These are phyloP conservation scores for Leptodermis oblonga DNA, from an alignment of 257 asterid genomes.

Conservation along the genomic window DNA sequence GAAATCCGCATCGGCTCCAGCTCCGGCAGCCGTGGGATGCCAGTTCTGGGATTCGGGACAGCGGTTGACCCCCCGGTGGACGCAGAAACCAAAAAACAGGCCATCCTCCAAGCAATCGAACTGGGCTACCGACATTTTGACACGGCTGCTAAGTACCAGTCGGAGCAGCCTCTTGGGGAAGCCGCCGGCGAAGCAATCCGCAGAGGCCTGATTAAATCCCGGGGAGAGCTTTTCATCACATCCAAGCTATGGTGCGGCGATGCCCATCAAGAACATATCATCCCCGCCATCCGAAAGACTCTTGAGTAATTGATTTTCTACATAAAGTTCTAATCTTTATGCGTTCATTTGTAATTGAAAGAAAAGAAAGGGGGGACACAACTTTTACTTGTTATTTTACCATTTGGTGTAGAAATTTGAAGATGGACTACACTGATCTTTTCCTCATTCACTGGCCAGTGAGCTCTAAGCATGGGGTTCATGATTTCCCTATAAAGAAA, in stretches of 20 bases:
- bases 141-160: constrained; percentile 50
- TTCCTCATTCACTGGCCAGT: constrained; percentile 54
- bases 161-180: constrained; percentile 54
- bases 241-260: constrained; percentile 68
- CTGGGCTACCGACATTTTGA: constrained; percentile 65
- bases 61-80: constrained; percentile 52
- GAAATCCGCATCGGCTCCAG: constrained; percentile 25
- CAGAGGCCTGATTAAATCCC: constrained; percentile 32
- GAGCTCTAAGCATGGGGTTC: constrained; percentile 29
- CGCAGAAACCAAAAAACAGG: constrained; percentile 32
- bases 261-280: constrained; percentile 45
- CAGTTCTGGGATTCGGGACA: constrained; percentile 56
- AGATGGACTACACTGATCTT: constrained; percentile 41
- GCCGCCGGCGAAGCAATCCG: constrained; percentile 46
- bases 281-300: constrained; percentile 41
- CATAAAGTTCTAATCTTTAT: not conserved
- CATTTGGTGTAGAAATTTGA: constrained; percentile 34
- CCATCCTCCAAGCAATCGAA: constrained; percentile 45
- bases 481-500: constrained; percentile 34
- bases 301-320: constrained; percentile 26
- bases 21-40: constrained; percentile 35
- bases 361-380: too few species aligned
- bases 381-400: not conserved
- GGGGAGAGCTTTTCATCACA: constrained; percentile 52
- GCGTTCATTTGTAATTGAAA: not conserved